Base-by-base conservation (phyloP, 306 rosid genomes). In the Carpinus fangiana region DNA sequence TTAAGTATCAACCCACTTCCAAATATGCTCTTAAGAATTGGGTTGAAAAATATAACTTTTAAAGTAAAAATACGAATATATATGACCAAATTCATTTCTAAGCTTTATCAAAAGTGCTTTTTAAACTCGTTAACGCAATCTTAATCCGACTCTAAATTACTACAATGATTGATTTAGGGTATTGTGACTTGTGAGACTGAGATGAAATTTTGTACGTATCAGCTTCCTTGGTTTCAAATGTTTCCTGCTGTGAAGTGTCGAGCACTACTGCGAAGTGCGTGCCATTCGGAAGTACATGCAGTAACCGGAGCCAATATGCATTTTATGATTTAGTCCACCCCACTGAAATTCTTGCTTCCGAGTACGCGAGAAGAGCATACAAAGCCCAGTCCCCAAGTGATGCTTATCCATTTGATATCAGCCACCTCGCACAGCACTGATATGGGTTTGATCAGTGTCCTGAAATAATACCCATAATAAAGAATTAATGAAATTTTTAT, bases 271-370 rank as follows among this genome's bases (percentile, higher is more conserved):
- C 12, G 28, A 36, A 7, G 54, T 62, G 78, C 50, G 7, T 5
- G 12, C 56, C 67, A 14, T 0, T 4, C 12, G 56, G 61, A 65
- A 18, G 5, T 4, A 41, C 56, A 28, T 81, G 85, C 72, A 3
- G 2, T 3, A 76, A 81, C 34, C 76, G 85, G 50, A 26, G 0
- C 1, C 34, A 20, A 17, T 53, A 64, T 48, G 3, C 4, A 11
- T 81, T 62, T 56, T 76, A 28, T 41, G 85, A 81, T 62, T 31
- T 2, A 31, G 2, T 71, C 26, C 84, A 81, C 71, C 81, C 78
- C 12, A 81, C 84, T 12, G 70, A 62, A 14, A 9, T 23, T 26
- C 6, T 4, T 7, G 12, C 1, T n/a, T 6, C 4, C 46, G 3
- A 8, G 2, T 6, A 18, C 5, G 67, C 69, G 0, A 23, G 2